Evolutionary conservation across 2,329 filamentous ascomycete species (phyloP).

Genomic region (Claviceps quebecensis): DNA sequence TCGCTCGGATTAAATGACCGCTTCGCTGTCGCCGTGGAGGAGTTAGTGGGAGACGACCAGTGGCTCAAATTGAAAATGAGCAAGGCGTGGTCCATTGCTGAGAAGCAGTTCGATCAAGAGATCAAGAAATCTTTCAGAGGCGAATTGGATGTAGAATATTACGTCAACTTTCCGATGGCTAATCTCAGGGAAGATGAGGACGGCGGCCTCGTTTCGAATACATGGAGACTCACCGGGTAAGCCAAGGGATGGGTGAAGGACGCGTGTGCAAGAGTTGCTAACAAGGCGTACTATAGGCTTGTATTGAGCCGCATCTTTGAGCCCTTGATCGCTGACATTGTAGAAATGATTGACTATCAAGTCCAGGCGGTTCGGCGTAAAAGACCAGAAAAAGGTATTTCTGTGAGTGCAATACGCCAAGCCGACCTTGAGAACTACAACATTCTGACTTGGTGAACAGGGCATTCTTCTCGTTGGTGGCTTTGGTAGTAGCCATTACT

Average conservation of each 20-base stretch:
- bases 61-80: conserved; percentile 6
- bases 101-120: conserved; percentile 10
- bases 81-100: conserved; percentile 6
- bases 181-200: conserved; percentile 8
- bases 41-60: conserved; percentile 8
- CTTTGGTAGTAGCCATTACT: conserved; percentile 3
- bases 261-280: neutral
- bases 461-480: conserved; percentile 5
- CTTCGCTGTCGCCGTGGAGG: conserved; percentile 9
- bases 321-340: conserved; percentile 10
- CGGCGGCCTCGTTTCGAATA: conserved; percentile 3
- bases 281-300: neutral
- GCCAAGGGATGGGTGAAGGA: neutral
- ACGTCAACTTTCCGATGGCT: conserved; percentile 10
- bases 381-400: neutral
- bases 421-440: neutral
- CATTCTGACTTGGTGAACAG: neutral
- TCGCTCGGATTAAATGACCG: conserved; percentile 12
- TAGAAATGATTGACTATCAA: conserved; percentile 8
- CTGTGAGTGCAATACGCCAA: neutral
- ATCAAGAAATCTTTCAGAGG: conserved; percentile 11
- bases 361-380: conserved; percentile 3
- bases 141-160: conserved; percentile 5
- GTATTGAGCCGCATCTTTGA: conserved; percentile 8
- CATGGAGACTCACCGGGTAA: conserved; percentile 11